phyloP scores from a whole-genome alignment of 2,329 filamentous ascomycete genomes.

The Ophiostoma sp. region DNA sequence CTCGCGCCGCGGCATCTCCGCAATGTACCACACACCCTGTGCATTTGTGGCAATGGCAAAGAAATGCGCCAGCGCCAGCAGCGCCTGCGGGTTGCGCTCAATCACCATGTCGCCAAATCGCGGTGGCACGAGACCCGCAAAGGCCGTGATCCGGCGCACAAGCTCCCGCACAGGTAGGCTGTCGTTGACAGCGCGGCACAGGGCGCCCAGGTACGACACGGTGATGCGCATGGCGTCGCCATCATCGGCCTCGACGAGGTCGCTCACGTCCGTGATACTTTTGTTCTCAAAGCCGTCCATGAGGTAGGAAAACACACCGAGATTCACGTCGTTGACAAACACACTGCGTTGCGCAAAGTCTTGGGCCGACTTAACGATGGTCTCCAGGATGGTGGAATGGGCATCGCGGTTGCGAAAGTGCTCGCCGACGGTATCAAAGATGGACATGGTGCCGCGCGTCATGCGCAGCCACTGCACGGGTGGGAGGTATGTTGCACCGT shows the following conservation, averaged over 20 bases:
- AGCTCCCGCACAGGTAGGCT: not conserved
- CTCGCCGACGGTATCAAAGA: constrained; percentile 22
- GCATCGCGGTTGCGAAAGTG: not conserved
- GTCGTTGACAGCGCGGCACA: not conserved
- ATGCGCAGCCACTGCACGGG: constrained; percentile 30
- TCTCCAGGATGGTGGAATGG: not conserved
- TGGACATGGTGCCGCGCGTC: constrained; percentile 28
- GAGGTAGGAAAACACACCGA: not conserved
- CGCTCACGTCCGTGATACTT: not conserved
- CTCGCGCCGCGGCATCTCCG: constrained; percentile 11
- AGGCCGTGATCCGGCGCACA: not conserved
- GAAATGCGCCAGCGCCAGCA: constrained; percentile 13
- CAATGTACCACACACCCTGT: not conserved
- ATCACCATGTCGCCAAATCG: not conserved
- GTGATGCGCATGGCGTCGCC: not conserved
- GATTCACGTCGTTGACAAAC: not conserved
- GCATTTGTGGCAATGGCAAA: constrained; percentile 1
- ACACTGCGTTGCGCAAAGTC: not conserved
- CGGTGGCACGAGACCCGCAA: not conserved
- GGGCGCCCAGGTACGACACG: not conserved
- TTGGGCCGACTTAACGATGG: not conserved
- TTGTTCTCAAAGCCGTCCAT: not conserved
- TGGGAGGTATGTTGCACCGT: constrained; percentile 28
- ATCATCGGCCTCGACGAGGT: not conserved
- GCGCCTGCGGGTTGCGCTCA: constrained; percentile 10